A percentile compares a stretch with the other conserved stretches of the same genome.
These are phyloP conservation scores for Dothideomycetes sp. DNA, from an alignment of 2,329 filamentous ascomycete species.

Conservation along the genomic window DNA sequence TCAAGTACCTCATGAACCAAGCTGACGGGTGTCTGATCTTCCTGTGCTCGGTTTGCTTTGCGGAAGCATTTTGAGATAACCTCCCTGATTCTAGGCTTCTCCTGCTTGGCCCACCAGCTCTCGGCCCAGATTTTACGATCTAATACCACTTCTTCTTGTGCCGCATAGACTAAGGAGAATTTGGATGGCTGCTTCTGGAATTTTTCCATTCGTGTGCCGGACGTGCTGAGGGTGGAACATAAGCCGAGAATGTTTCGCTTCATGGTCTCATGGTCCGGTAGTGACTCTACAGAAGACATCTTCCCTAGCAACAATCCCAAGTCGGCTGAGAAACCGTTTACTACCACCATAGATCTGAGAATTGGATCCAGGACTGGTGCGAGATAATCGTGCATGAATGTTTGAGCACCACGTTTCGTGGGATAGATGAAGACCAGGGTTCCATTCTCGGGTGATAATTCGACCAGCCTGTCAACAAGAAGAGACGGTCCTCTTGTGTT, in stretches of 20 bases:
- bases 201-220: constrained; percentile 22
- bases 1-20: constrained; percentile 52
- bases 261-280: constrained; percentile 47
- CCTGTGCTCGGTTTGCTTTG: constrained; percentile 32
- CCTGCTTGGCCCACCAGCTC: constrained; percentile 58
- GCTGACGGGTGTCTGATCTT: constrained; percentile 37
- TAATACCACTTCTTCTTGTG: constrained; percentile 42
- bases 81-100: constrained; percentile 49
- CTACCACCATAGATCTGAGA: constrained; percentile 49
- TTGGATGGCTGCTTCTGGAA: constrained; percentile 25
- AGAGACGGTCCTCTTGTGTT: constrained; percentile 45
- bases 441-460: constrained; percentile 49
- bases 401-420: constrained; percentile 46
- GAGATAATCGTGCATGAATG: constrained; percentile 51
- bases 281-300: constrained; percentile 44
- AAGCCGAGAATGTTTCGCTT: constrained; percentile 21
- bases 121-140: constrained; percentile 47
- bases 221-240: constrained; percentile 21
- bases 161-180: constrained; percentile 39
- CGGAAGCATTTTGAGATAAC: constrained; percentile 37
- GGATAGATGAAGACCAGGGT: constrained; percentile 56
- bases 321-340: constrained; percentile 50
- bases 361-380: constrained; percentile 53
- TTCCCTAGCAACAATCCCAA: constrained; percentile 45
- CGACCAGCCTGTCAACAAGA: constrained; percentile 51